Conservation (phyloP, 2,329 filamentous ascomycete species). For the Botrytis byssoidea region DNA sequence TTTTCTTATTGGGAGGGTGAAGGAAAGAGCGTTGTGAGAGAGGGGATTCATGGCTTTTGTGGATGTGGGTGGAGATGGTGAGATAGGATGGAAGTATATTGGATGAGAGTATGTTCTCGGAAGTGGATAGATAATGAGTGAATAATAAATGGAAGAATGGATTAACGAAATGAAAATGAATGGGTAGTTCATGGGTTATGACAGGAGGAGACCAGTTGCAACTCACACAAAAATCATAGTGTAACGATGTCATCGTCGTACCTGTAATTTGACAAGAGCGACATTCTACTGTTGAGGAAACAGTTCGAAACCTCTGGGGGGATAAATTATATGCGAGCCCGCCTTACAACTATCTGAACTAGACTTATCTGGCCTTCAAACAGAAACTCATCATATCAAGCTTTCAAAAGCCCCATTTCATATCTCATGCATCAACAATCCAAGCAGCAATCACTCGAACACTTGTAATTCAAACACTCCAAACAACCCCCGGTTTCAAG, state of each 20-base stretch:
- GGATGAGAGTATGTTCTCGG: neutral
- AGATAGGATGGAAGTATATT: neutral
- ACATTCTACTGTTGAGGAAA: accelerated
- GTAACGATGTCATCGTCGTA: too few relatives aligned
- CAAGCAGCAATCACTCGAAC: neutral
- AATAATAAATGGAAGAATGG: neutral
- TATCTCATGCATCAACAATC: neutral
- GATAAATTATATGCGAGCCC: neutral
- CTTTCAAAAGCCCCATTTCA: neutral
- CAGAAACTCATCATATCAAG: neutral
- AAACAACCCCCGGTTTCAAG: too few relatives aligned
- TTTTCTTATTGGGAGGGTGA: neutral
- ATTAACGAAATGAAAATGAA: neutral
- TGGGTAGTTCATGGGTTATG: neutral
- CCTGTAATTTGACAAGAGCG: accelerated
- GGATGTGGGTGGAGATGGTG: neutral
- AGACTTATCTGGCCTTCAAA: neutral
- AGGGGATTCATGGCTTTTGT: neutral
- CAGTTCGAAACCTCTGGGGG: too few relatives aligned
- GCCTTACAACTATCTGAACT: neutral
- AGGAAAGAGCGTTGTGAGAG: neutral
- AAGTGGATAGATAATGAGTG: neutral
- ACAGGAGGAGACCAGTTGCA: neutral
- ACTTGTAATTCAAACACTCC: neutral
- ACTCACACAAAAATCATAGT: neutral